Base-by-base conservation (phyloP, 139 green algal genomes). In the Chlorella sp. region DNA sequence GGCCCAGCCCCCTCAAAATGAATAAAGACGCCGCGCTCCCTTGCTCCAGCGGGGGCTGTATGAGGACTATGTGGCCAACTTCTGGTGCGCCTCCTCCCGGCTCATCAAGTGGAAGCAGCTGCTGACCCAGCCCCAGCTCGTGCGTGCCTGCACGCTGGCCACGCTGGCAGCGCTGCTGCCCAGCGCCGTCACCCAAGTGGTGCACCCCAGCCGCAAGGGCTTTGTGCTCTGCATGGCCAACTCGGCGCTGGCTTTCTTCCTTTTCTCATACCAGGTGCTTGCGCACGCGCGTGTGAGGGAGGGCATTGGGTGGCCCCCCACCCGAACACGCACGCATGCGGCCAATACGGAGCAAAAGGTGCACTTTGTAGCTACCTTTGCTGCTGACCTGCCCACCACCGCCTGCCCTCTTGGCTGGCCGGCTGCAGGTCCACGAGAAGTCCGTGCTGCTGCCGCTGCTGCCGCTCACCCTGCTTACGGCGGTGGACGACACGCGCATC, bases 11-110 rank as follows among this genome's bases (percentile, higher is more conserved):
- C n/a, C n/a, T n/a, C n/a, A n/a, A n/a, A n/a, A n/a, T n/a, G n/a
- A n/a, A n/a, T n/a, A n/a, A n/a, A n/a, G n/a, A n/a, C n/a, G n/a
- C n/a, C n/a, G n/a, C n/a, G n/a, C n/a, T n/a, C n/a, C n/a, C n/a
- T n/a, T n/a, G n/a, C n/a, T n/a, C 40, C 69, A 75, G 69, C 69
- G 96, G 0, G 96, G 96, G 1, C 81, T 99, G 53, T 99, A 88
- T 81, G 96, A 99, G 73, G 96, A 99, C 74, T 98, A 99, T 83
- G 93, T 99, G 19, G 87, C 95, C 67, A 99, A 99, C 81, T 98
- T 96, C 64, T 99, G 96, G 95, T 99, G 95, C 76, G 82, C 77
- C 3, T 92, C 86, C 8, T 90, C 85, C 12, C 73, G 91, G 6
- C n/a, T 86, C 17, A 45, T 98, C 71, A 98, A 98, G 76, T 99